phyloP scores from a whole-genome alignment of 75 land plant species.

The Picea sitchensis region DNA sequence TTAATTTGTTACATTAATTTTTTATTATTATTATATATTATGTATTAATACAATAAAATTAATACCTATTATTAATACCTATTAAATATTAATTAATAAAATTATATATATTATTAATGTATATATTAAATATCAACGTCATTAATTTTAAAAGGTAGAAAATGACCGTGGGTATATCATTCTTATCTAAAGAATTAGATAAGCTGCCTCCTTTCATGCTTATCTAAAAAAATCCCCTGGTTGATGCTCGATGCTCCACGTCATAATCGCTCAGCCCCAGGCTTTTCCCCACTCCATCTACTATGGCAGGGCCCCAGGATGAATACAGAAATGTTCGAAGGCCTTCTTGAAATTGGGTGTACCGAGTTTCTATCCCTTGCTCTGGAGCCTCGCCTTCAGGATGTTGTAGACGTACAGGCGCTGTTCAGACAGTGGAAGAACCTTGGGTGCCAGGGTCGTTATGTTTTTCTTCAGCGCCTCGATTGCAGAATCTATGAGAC shows the following conservation, averaged over 20 bases:
- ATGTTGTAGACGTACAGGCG: conserved; percentile 18
- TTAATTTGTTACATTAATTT: too few relatives aligned
- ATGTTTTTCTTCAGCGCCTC: conserved; percentile 47
- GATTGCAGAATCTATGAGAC: conserved; percentile 53
- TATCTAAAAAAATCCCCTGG: background rate
- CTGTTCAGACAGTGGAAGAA: conserved; percentile 46
- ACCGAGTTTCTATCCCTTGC: conserved; percentile 12
- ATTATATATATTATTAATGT: too few relatives aligned
- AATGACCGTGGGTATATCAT: too few relatives aligned
- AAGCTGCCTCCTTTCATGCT: too few relatives aligned
- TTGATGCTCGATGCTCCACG: conserved; percentile 19
- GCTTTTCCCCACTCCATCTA: conserved; percentile 29
- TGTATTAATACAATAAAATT: too few relatives aligned
- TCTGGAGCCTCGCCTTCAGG: conserved; percentile 4
- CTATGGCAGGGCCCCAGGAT: conserved; percentile 48
- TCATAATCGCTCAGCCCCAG: conserved; percentile 27
- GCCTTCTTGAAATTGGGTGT: conserved; percentile 27
- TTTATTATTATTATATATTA: too few relatives aligned
- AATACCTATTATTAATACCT: too few relatives aligned
- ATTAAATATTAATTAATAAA: too few relatives aligned
- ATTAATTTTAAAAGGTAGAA: too few relatives aligned
- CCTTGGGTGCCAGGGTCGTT: conserved; percentile 33
- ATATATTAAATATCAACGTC: too few relatives aligned
- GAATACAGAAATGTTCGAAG: conserved; percentile 56
- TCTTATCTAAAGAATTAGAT: too few relatives aligned